Evolutionary conservation across 192 early-diverging fungal genomes (phyloP), one percentile per base, ranked within the genome.

Genomic region (Entomortierella parvispora): DNA sequence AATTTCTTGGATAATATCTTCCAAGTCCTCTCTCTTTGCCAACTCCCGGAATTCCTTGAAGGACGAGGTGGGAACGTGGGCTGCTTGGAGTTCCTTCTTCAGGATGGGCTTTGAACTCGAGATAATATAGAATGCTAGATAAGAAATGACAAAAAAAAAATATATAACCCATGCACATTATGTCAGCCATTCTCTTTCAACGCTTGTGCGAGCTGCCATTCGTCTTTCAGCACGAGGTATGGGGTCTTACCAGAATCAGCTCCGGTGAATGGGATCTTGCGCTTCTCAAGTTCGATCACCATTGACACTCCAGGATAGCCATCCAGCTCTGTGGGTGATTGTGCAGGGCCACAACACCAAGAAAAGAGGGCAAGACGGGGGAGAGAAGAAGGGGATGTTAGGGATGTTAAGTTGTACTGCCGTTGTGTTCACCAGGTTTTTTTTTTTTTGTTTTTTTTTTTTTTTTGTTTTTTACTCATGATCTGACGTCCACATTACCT

Each of bases 271-370:
- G 68, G 50, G 26, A 70, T 55, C 14, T 55, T 45, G 0, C 53
- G 9, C 59, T 62, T 23, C 14, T 70, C 68, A 29, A 70, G 52
- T 11, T 51, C 59, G 8, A 55, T 23, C 17, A 70, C 54, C 42
- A 70, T 62, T 4, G 68, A 70, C 37, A 70, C 59, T 32, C 68
- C 68, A 37, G 68, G 58, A 56, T 70, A 70, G 12, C 58, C 67
- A 48, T 69, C 67, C 57, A 69, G 33, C 26, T 69, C 67, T 69
- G 59, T 0, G 2, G 2, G 2, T 23, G 33, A 40, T 34, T 26
- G 4, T 40, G 4, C 53, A 37, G 32, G 28, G 15, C 32, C 28
- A 32, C 53, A 55, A 55, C 1, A 28, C 14, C n/a, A 43, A 43
- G 51, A 37, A 34, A 62, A 51, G 8, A 20, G 48, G 48, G 8